These are phyloP conservation scores for Collybiopsis confluens DNA, from an alignment of 768 basidiomycete species.

Conservation along the genomic window DNA sequence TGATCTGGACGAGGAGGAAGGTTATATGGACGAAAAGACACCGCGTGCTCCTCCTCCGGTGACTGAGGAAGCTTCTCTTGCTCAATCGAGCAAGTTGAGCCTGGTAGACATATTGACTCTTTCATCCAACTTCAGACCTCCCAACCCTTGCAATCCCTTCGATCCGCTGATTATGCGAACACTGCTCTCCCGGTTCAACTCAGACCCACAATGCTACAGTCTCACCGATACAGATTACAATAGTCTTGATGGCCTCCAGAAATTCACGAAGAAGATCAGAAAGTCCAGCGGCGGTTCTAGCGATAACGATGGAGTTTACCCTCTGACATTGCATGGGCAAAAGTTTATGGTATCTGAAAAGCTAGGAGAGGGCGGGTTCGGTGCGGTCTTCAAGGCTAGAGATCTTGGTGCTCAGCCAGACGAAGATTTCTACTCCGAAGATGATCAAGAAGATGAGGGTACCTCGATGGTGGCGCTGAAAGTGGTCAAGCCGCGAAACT, in stretches of 20 bases:
- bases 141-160: conserved; percentile 89
- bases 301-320: conserved; percentile 35
- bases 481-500: conserved; percentile 79
- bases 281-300: conserved; percentile 37
- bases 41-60: conserved; percentile 26
- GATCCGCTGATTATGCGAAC: conserved; percentile 59
- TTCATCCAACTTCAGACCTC: conserved; percentile 62
- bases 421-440: conserved; percentile 46
- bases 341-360: conserved; percentile 76
- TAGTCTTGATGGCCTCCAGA: conserved; percentile 68
- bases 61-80: conserved; percentile 31
- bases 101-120: conserved; percentile 60
- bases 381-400: conserved; percentile 86
- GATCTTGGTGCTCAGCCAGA: conserved; percentile 42
- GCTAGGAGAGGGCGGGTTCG: conserved; percentile 96
- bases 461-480: conserved; percentile 77
- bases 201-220: conserved; percentile 61
- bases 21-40: conserved; percentile 10
- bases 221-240: conserved; percentile 48
- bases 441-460: conserved; percentile 54
- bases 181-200: conserved; percentile 59
- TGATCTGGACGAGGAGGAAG: conserved; percentile 25
- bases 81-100: conserved; percentile 61
- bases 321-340: conserved; percentile 59
- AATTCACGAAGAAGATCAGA: conserved; percentile 51